phyloP scores from a whole-genome alignment of 768 basidiomycete species.

The Piloderma croceum region DNA sequence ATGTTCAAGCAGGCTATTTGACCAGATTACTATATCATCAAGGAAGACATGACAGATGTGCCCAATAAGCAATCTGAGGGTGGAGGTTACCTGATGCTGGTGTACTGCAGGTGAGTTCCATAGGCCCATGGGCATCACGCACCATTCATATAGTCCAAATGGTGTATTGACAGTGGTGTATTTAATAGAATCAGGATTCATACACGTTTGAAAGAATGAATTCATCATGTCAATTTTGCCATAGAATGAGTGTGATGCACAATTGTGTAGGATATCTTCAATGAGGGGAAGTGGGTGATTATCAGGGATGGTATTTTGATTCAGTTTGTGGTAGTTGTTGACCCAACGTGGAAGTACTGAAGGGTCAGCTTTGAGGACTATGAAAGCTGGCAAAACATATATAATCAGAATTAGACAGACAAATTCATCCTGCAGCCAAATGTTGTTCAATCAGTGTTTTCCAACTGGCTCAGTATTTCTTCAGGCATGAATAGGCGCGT shows the following conservation, averaged over 20 bases:
- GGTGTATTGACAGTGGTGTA: no score
- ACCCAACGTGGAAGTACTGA: conserved; percentile 4
- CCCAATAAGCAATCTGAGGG: conserved; percentile 13
- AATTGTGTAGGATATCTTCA: no score
- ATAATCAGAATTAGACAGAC: conserved; percentile 24
- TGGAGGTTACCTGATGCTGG: conserved; percentile 12
- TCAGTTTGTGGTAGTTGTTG: conserved; percentile 1
- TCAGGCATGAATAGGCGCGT: conserved; percentile 27
- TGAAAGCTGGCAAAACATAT: no score
- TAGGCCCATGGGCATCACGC: no score
- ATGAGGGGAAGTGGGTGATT: conserved; percentile 15
- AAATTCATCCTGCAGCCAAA: conserved; percentile 26
- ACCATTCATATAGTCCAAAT: no score
- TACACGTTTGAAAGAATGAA: no score
- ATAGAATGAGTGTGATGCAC: no score
- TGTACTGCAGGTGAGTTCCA: conserved; percentile 17
- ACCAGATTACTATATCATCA: conserved; percentile 26
- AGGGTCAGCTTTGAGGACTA: conserved; percentile 10
- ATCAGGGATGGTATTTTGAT: conserved; percentile 13
- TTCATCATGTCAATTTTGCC: no score
- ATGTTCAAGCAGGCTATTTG: conserved; percentile 16
- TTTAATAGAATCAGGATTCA: no score
- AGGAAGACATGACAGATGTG: conserved; percentile 13
- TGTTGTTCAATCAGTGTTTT: conserved; percentile 27
- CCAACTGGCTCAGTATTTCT: conserved; percentile 30